These are phyloP conservation scores for Boletus reticulatus DNA, from an alignment of 768 basidiomycete genomes.

Conservation along the genomic window DNA sequence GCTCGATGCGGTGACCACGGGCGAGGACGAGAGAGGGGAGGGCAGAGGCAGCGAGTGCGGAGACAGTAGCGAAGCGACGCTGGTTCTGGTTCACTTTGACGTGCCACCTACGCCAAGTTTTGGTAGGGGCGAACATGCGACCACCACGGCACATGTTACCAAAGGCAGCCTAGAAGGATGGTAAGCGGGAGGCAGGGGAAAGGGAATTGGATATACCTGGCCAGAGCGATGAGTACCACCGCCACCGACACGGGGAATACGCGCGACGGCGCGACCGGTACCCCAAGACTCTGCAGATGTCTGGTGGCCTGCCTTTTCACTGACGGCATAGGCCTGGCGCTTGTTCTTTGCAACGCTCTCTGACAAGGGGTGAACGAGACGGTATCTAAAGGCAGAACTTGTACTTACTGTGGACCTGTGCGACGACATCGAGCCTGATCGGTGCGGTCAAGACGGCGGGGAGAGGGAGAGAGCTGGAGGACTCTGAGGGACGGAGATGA, in stretches of 20 bases:
- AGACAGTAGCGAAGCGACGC: constrained; percentile 95
- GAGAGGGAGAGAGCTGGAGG: constrained; percentile 85
- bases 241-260: constrained; percentile 99
- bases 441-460: constrained; percentile 97
- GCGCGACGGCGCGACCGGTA: constrained; percentile 99
- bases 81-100: constrained; percentile 99
- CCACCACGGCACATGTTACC: constrained; percentile 99
- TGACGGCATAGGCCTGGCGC: constrained; percentile 95
- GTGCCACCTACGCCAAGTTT: constrained; percentile 99
- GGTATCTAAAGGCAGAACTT: not conserved
- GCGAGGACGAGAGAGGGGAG: constrained; percentile 96
- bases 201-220: constrained; percentile 49
- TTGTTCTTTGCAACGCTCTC: constrained; percentile 98
- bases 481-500: constrained; percentile 45
- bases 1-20: constrained; percentile 97
- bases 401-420: constrained; percentile 97
- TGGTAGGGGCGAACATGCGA: constrained; percentile 99
- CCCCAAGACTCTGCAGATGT: constrained; percentile 99
- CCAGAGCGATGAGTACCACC: constrained; percentile 98
- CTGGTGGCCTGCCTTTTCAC: constrained; percentile 98
- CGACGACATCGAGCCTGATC: constrained; percentile 97
- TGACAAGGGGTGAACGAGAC: constrained; percentile 31
- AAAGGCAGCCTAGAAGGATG: constrained; percentile 76
- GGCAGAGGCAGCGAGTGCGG: constrained; percentile 96
- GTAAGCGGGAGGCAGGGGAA: not conserved